Evolutionary conservation across 148 eudicot genomes (phyloP), one percentile per base, ranked within the genome.

Genomic region (Amaranthus palmeri): DNA sequence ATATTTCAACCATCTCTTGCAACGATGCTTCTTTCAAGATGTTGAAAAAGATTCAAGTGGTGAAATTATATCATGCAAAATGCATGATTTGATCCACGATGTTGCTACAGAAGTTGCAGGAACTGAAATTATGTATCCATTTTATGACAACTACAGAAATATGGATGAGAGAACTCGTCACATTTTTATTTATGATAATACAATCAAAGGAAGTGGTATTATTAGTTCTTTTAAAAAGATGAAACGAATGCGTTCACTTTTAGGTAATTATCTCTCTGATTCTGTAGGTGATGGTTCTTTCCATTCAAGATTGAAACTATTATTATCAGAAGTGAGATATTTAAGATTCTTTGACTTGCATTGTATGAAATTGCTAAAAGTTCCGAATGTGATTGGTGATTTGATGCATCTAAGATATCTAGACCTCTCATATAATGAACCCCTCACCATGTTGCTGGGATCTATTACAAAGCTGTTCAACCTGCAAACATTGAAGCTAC

Each of bases 21-120:
- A 71, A 4, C 52, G 79, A 36, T 61, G 76, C 40, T 75, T 80
- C 73, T 80, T 80, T 46, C 73, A 75, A 54, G 60, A 75, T 43
- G 46, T 75, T 9, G 3, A 5, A 36, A 15, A 3, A 18, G 69
- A 52, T 11, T 18, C 1, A 25, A 25, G 36, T 11, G 69, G 76
- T 7, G 57, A 54, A 6, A 61, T 71, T 36, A 3, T 44, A 8
- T 14, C 18, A 8, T 79, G 69, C 53, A 73, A 74, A 64, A 55
- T 79, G 63, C 81, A 79, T 54, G 72, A 69, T 51, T 12, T 79
- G 11, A 36, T 79, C 54, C 76, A 63, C 10, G 68, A 72, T 52
- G 36, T 72, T 14, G 76, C 76, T 54, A 25, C 6, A 63, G 18
- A 43, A 54, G 51, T 72, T 3, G 76, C 61, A 0, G 70, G 70